Conservation (phyloP, 1,284 basidiomycete genomes). For the Cystobasidium slooffiae region DNA sequence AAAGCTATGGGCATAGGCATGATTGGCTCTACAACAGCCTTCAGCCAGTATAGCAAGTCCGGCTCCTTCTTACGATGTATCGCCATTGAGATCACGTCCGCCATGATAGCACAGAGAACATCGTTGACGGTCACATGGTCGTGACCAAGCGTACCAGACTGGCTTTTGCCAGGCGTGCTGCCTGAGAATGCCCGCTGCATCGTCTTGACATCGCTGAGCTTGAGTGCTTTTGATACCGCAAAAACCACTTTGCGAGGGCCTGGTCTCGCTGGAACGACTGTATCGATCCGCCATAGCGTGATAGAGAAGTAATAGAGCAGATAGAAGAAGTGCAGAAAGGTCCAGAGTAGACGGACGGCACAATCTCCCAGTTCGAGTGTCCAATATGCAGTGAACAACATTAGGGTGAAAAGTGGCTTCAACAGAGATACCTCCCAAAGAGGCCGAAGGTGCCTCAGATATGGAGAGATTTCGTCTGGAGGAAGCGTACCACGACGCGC, state of each 20-base stretch:
- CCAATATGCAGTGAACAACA: slow-evolving; percentile 46
- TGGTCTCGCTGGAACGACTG: slow-evolving; percentile 37
- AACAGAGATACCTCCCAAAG: slow-evolving; percentile 46
- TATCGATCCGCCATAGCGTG: slow-evolving; percentile 52
- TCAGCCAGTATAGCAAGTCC: background rate
- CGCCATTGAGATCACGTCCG: slow-evolving; percentile 47
- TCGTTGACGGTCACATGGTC: slow-evolving; percentile 55
- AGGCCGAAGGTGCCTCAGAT: slow-evolving; percentile 51
- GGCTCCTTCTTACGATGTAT: slow-evolving; percentile 45
- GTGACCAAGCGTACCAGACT: slow-evolving; percentile 38
- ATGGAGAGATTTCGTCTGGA: slow-evolving; percentile 53
- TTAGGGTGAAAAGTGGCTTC: slow-evolving; percentile 38
- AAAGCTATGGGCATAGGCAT: slow-evolving; percentile 35
- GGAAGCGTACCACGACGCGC: slow-evolving; percentile 28
- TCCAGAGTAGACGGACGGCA: slow-evolving; percentile 47
- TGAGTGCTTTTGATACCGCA: slow-evolving; percentile 39
- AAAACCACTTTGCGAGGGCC: slow-evolving; percentile 47
- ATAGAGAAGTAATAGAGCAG: slow-evolving; percentile 48
- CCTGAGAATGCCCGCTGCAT: slow-evolving; percentile 55
- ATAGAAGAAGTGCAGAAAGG: slow-evolving; percentile 47
- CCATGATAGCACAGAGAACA: slow-evolving; percentile 45
- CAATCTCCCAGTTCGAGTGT: slow-evolving; percentile 42
- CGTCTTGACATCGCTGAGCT: slow-evolving; percentile 54
- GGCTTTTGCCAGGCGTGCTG: slow-evolving; percentile 47
- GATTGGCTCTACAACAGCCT: background rate